Evolutionary conservation across 495 filamentous ascomycete genomes (phyloP).

Genomic region (Talaromyces wortmannii): DNA sequence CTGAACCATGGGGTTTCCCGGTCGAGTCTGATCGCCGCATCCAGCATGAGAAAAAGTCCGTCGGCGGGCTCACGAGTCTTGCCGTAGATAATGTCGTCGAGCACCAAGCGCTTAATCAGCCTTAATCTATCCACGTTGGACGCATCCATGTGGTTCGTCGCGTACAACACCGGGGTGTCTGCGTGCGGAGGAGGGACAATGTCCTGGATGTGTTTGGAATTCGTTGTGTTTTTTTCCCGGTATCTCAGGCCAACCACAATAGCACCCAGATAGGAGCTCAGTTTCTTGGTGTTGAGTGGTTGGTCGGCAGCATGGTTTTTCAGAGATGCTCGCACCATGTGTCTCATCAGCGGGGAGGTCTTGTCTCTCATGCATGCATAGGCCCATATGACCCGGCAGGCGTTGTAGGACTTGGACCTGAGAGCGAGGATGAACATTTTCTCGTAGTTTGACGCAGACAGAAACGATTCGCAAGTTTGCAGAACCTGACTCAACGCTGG

Average conservation of each 20-base stretch:
- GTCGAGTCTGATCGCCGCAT: constrained; percentile 21
- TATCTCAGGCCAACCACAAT: constrained; percentile 30
- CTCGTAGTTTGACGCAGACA: constrained; percentile 10
- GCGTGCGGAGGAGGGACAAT: constrained; percentile 22
- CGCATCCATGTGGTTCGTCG: constrained; percentile 12
- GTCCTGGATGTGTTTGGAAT: no score
- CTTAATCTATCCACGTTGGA: background rate
- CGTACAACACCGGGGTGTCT: constrained; percentile 19
- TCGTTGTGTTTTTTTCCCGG: background rate
- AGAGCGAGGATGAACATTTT: constrained; percentile 35
- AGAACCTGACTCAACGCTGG: no score
- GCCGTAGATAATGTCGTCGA: constrained; percentile 21
- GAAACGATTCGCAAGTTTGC: constrained; percentile 9
- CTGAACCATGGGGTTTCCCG: background rate
- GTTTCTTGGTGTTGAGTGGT: no score
- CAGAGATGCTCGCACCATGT: constrained; percentile 21
- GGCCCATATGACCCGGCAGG: constrained; percentile 40
- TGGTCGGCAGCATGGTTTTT: constrained; percentile 7
- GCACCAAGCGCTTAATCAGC: constrained; percentile 17
- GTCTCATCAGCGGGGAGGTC: constrained; percentile 27
- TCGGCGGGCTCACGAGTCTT: constrained; percentile 11
- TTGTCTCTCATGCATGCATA: constrained; percentile 35
- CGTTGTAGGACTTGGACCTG: constrained; percentile 27
- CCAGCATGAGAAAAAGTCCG: constrained; percentile 25
- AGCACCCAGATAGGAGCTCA: constrained; percentile 1